These are phyloP conservation scores for Eucalyptus cloeziana DNA, from an alignment of 345 rosid genomes.

Conservation along the genomic window DNA sequence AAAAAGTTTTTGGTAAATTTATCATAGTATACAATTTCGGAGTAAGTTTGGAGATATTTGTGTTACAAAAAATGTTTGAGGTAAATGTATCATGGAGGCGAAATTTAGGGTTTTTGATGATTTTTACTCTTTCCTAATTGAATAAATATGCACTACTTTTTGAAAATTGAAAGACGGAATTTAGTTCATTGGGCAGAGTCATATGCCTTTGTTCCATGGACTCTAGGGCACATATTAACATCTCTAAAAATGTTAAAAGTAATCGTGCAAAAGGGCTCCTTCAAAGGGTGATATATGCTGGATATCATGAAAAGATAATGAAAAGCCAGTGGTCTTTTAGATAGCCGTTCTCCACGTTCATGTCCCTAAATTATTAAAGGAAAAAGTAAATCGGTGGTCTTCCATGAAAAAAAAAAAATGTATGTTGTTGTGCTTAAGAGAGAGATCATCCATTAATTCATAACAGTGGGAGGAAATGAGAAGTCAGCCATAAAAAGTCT, in stretches of 20 bases:
- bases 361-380: no score
- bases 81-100: rapidly evolving
- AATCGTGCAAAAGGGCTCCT: neutral
- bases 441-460: neutral
- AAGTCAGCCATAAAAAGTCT: neutral
- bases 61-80: no score
- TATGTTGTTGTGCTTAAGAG: neutral
- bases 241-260: neutral
- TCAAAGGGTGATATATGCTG: neutral
- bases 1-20: rapidly evolving
- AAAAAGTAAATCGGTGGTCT: neutral
- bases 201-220: neutral
- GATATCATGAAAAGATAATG: neutral
- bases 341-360: no score
- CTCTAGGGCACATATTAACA: neutral
- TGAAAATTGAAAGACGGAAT: neutral
- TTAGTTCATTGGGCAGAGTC: neutral
- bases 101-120: no score
- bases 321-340: no score
- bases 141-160: rapidly evolving
- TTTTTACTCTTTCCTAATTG: no score
- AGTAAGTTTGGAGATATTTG: no score
- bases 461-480: neutral
- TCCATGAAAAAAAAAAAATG: no score
- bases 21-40: no score